Conservation (phyloP, 139 green algal species). For the Chlorella ohadii region DNA sequence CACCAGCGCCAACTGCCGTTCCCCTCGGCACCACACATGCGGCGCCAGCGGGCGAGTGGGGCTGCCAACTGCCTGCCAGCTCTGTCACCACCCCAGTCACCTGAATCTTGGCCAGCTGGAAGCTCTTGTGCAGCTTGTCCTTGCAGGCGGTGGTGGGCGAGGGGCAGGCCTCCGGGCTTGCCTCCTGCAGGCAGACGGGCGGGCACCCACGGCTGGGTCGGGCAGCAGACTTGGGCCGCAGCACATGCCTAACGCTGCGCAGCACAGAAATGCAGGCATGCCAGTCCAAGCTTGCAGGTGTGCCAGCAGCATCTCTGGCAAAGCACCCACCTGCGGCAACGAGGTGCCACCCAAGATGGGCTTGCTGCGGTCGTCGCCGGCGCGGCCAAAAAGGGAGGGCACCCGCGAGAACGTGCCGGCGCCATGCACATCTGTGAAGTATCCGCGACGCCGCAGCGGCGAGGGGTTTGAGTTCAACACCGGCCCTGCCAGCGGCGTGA, state of each 20-base stretch:
- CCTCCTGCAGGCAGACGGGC: slow-evolving; percentile 11
- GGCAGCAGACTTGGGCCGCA: background rate
- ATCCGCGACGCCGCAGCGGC: slow-evolving; percentile 26
- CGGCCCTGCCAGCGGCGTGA: background rate
- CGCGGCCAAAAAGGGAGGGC: slow-evolving; percentile 38
- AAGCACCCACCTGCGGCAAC: slow-evolving; percentile 12
- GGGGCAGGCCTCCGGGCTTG: background rate
- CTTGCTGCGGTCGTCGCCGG: slow-evolving; percentile 9
- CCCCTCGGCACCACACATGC: background rate
- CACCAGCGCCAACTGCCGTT: background rate
- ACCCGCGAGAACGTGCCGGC: slow-evolving; percentile 18
- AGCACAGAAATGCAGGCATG: background rate
- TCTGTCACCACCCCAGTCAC: background rate
- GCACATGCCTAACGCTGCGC: background rate
- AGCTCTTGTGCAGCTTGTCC: slow-evolving; percentile 38
- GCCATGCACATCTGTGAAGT: slow-evolving; percentile 29
- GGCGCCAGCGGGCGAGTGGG: background rate
- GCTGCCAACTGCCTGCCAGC: background rate
- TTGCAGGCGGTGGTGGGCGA: slow-evolving; percentile 44
- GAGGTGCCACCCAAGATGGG: background rate
- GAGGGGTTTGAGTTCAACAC: background rate
- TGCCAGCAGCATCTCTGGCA: background rate
- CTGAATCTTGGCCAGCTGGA: slow-evolving; percentile 56
- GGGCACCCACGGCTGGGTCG: background rate
- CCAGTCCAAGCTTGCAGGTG: background rate